phyloP scores from a whole-genome alignment of 768 basidiomycete species.

The Kwoniella sp. region DNA sequence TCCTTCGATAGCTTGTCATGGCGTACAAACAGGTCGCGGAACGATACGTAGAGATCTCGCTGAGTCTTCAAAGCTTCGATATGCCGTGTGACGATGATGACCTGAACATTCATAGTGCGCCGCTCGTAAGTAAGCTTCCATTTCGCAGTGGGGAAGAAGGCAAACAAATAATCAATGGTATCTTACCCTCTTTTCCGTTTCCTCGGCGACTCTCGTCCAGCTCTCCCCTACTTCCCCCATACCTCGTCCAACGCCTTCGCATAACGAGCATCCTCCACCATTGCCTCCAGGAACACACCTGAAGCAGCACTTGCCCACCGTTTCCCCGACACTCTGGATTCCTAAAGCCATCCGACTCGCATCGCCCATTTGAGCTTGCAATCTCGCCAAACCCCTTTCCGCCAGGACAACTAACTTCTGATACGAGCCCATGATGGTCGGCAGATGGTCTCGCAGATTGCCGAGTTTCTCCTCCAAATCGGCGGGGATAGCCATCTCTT shows the following conservation, averaged over 20 bases:
- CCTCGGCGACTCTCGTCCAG: slow-evolving; percentile 48
- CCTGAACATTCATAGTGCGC: slow-evolving; percentile 13
- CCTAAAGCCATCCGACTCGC: slow-evolving; percentile 61
- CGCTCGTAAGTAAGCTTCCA: background rate
- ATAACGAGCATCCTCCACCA: slow-evolving; percentile 69
- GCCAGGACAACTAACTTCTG: slow-evolving; percentile 82
- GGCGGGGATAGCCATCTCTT: slow-evolving; percentile 90
- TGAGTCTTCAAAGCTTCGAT: slow-evolving; percentile 63
- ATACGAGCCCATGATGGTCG: slow-evolving; percentile 82
- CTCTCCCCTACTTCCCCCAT: slow-evolving; percentile 56
- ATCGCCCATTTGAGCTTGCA: slow-evolving; percentile 90
- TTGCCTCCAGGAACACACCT: slow-evolving; percentile 58
- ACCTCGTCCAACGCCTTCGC: slow-evolving; percentile 73
- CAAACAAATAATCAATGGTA: background rate
- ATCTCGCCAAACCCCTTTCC: slow-evolving; percentile 84
- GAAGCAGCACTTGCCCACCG: slow-evolving; percentile 64
- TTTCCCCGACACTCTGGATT: slow-evolving; percentile 67
- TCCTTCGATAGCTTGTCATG: slow-evolving; percentile 84
- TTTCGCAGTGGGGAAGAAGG: no score
- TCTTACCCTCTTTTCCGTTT: slow-evolving; percentile 50
- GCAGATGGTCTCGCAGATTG: slow-evolving; percentile 73
- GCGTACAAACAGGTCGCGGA: slow-evolving; percentile 80
- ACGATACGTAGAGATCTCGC: slow-evolving; percentile 82
- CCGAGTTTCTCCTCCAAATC: slow-evolving; percentile 87
- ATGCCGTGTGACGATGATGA: slow-evolving; percentile 25